Conservation (phyloP, 73 alveolate genomes). For the Paramecium caudatum region DNA sequence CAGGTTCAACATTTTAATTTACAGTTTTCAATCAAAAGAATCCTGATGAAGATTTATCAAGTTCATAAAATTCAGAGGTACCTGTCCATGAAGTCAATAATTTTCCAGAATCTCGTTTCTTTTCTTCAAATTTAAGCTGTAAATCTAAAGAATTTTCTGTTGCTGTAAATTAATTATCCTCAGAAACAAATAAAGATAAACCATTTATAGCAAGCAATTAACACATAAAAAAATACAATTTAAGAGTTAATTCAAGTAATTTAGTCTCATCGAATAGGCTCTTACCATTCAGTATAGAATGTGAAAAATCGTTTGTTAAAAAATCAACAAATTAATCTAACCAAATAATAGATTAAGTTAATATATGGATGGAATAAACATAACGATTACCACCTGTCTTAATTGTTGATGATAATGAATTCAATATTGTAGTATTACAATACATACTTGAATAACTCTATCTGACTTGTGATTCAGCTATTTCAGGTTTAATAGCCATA, state of each 20-base stretch:
- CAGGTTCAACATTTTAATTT: constrained; percentile 66
- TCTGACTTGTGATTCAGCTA: constrained; percentile 49
- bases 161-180: not conserved
- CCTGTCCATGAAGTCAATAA: not conserved
- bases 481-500: constrained; percentile 34
- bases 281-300: not conserved
- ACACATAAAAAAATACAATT: not conserved
- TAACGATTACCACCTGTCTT: not conserved
- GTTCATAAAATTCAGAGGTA: not conserved
- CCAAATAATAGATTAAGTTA: not conserved
- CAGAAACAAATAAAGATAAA: not conserved
- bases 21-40: constrained; percentile 4
- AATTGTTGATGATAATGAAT: constrained; percentile 67
- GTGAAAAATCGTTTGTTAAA: not conserved
- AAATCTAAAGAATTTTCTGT: constrained; percentile 4
- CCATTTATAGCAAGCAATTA: not conserved
- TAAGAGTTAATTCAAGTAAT: constrained; percentile 27
- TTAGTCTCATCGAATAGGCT: not conserved
- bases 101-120: constrained; percentile 21
- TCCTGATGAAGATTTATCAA: constrained; percentile 57
- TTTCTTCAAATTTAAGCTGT: not conserved
- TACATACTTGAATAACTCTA: constrained; percentile 18
- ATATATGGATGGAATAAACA: constrained; percentile 9
- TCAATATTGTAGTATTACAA: constrained; percentile 41
- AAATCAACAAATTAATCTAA: not conserved